Percentiles rank a stretch among this genome's conserved stretches.
These are phyloP conservation scores for Eutrema yunnanense DNA, from an alignment of 345 rosid species.

Conservation along the genomic window DNA sequence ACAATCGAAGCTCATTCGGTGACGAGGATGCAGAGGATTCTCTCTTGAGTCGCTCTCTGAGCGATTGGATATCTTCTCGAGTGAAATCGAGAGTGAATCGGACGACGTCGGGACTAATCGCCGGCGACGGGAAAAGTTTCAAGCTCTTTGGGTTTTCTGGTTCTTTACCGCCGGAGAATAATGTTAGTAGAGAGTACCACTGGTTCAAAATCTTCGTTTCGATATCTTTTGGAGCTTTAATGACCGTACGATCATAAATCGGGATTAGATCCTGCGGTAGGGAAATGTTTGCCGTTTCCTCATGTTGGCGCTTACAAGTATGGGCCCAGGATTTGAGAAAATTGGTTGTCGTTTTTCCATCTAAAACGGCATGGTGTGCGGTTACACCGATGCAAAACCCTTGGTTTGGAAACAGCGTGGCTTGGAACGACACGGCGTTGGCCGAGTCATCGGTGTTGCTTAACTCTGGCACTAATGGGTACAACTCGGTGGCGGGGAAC, in stretches of 20 bases:
- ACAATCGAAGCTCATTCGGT: neutral
- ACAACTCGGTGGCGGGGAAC: slow-evolving; percentile 11
- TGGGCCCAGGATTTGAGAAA: slow-evolving; percentile 36
- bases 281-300: neutral
- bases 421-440: slow-evolving; percentile 22
- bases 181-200: neutral
- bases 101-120: neutral
- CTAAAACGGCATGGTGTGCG: slow-evolving; percentile 32
- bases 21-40: neutral
- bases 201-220: neutral
- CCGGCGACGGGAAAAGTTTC: neutral
- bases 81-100: slow-evolving; percentile 5
- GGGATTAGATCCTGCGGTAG: slow-evolving; percentile 22
- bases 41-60: slow-evolving; percentile 4
- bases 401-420: slow-evolving; percentile 30
- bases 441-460: slow-evolving; percentile 14
- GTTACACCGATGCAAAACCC: slow-evolving; percentile 31
- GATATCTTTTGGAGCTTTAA: slow-evolving; percentile 5
- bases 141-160: neutral
- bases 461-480: slow-evolving; percentile 28
- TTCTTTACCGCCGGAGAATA: neutral
- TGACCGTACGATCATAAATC: slow-evolving; percentile 7
- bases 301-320: neutral
- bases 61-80: neutral
- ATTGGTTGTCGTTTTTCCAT: slow-evolving; percentile 25